Percentiles rank a stretch among this genome's conserved stretches.
phyloP scores from a whole-genome alignment of 1,139 yeast genomes.

The Starmera stellimalicola region DNA sequence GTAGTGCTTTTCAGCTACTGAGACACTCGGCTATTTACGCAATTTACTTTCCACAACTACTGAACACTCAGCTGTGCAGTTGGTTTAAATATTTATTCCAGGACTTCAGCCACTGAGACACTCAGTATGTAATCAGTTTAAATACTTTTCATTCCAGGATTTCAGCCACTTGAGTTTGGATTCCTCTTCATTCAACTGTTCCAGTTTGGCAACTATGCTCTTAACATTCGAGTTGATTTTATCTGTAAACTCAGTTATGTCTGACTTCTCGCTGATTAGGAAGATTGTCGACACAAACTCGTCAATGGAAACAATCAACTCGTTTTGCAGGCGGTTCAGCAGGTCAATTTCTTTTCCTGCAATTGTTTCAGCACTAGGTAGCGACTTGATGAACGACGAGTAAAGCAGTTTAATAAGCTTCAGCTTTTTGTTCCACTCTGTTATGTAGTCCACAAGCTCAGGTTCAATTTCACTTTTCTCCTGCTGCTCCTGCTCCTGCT shows the following conservation, averaged over 20 bases:
- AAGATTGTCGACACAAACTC: constrained; percentile 25
- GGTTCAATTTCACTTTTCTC: constrained; percentile 19
- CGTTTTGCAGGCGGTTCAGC: constrained; percentile 21
- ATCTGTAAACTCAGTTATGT: background rate
- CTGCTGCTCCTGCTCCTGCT: constrained; percentile 24
- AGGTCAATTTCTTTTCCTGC: constrained; percentile 19
- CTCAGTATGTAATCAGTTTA: no score
- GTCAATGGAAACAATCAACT: constrained; percentile 23
- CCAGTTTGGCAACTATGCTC: background rate
- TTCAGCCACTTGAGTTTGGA: background rate
- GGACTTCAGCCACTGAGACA: no score
- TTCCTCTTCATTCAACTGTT: background rate
- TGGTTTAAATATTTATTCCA: no score
- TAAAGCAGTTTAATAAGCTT: constrained; percentile 46
- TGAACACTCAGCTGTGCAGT: no score
- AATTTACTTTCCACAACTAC: no score
- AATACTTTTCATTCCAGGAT: constrained; percentile 1
- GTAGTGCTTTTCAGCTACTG: no score
- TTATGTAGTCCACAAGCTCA: constrained; percentile 31
- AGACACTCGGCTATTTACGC: no score
- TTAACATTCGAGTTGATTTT: background rate
- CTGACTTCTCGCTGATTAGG: constrained; percentile 14
- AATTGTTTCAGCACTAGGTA: constrained; percentile 26
- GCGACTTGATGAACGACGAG: constrained; percentile 45
- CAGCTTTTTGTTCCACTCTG: constrained; percentile 42